A percentile compares a stretch with the other conserved stretches of the same genome.
These are phyloP conservation scores for Talaromyces sp. DNA, from an alignment of 2,329 filamentous ascomycete genomes.

Conservation along the genomic window DNA sequence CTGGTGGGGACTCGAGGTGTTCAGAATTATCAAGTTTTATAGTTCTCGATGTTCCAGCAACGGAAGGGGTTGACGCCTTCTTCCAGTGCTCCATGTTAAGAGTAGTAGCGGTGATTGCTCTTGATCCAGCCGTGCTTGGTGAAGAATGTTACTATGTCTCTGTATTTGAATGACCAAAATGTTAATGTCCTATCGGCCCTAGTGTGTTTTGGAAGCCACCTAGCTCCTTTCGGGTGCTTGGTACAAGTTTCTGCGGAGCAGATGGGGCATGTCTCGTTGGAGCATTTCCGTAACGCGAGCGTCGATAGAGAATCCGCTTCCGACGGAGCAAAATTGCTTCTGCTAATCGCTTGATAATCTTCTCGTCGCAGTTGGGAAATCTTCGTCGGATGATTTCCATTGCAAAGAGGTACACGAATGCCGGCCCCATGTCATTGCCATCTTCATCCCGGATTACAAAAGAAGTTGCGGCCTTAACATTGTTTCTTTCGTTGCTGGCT, in stretches of 20 bases:
- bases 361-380: conserved; percentile 3
- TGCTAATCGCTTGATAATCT: conserved; percentile 1
- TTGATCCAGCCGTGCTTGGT: not conserved
- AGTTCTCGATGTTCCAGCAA: conserved; percentile 1
- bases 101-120: conserved; percentile 3
- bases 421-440: conserved; percentile 2
- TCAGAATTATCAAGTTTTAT: not conserved
- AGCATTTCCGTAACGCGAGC: not conserved
- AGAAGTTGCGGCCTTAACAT: conserved; percentile 5
- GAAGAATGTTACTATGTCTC: not conserved
- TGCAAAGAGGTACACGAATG: not conserved
- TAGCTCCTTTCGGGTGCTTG: not conserved
- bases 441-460: conserved; percentile 5
- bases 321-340: conserved; percentile 6
- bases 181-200: not conserved
- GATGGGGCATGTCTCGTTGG: not conserved
- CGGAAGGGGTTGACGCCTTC: conserved; percentile 4
- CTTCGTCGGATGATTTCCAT: conserved; percentile 1
- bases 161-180: not conserved
- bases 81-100: conserved; percentile 2
- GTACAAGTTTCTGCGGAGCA: not conserved
- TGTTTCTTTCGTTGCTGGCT: conserved; percentile 7
- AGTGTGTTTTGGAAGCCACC: not conserved
- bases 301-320: conserved; percentile 7
- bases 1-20: not conserved